Evolutionary conservation across 495 filamentous ascomycete species (phyloP).

Genomic region (Cladorrhinum samala): DNA sequence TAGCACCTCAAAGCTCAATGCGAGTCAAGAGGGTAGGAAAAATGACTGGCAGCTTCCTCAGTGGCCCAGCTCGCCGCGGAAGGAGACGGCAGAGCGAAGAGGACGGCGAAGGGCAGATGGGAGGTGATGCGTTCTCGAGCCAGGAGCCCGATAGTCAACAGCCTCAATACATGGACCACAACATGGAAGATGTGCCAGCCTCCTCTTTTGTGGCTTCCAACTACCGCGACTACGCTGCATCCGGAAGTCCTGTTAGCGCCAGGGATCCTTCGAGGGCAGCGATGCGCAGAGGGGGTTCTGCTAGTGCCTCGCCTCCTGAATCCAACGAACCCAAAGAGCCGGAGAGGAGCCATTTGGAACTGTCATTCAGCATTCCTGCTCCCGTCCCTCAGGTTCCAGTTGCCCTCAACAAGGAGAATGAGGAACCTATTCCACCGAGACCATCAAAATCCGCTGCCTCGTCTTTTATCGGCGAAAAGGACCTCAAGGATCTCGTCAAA

Average conservation of each 20-base stretch:
- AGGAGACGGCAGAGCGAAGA: conserved; percentile 71
- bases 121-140: conserved; percentile 27
- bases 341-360: conserved; percentile 17
- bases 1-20: conserved; percentile 59
- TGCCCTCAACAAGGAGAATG: conserved; percentile 71
- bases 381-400: conserved; percentile 52
- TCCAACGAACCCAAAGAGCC: neutral
- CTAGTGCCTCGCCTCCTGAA: conserved; percentile 11
- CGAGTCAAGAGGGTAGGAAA: conserved; percentile 68
- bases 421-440: conserved; percentile 69
- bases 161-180: conserved; percentile 30
- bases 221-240: conserved; percentile 34
- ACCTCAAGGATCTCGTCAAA: conserved; percentile 50
- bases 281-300: conserved; percentile 24
- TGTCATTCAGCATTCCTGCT: conserved; percentile 58
- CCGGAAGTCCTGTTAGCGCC: conserved; percentile 41
- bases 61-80: conserved; percentile 66
- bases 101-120: conserved; percentile 42
- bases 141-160: conserved; percentile 35
- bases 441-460: conserved; percentile 24
- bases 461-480: conserved; percentile 54
- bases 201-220: conserved; percentile 32
- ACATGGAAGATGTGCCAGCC: conserved; percentile 24
- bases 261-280: conserved; percentile 29
- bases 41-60: conserved; percentile 64